Percentiles rank a stretch among this genome's conserved stretches.
These are phyloP conservation scores for Fusarium sp. DNA, from an alignment of 2,329 filamentous ascomycete species.

Conservation along the genomic window DNA sequence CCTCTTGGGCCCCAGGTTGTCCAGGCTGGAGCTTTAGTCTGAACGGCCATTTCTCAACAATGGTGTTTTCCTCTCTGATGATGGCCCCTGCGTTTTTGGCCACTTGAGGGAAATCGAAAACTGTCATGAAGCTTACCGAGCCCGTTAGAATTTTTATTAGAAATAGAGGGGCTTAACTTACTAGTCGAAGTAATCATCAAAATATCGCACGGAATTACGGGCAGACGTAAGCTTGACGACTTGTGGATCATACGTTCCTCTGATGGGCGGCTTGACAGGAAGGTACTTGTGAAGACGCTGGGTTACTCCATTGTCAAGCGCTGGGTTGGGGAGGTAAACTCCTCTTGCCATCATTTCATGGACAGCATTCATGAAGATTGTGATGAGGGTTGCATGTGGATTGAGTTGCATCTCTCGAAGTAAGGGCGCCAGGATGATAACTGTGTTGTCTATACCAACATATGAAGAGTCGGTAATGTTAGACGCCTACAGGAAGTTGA, in stretches of 20 bases:
- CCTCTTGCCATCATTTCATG: background rate
- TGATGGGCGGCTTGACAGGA: background rate
- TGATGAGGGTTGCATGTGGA: slow-evolving; percentile 27
- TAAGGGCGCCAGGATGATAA: background rate
- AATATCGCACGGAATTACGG: background rate
- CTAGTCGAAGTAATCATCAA: background rate
- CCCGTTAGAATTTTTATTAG: background rate
- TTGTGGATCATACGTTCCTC: background rate
- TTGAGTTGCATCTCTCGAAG: slow-evolving; percentile 8
- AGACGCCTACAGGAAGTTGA: slow-evolving; percentile 5
- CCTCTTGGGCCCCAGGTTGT: background rate
- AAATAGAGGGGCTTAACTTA: background rate
- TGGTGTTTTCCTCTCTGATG: slow-evolving; percentile 18
- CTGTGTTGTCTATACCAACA: background rate
- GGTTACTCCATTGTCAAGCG: background rate
- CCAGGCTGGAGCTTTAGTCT: slow-evolving; percentile 5
- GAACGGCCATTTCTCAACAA: slow-evolving; percentile 24
- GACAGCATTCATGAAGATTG: slow-evolving; percentile 19
- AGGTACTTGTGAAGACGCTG: background rate
- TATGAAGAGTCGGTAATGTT: slow-evolving; percentile 10
- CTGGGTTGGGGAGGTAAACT: background rate
- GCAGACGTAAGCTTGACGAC: background rate
- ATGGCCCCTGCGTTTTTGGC: background rate
- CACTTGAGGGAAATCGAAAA: background rate
- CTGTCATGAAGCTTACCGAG: background rate